Evolutionary conservation across 805 yeast genomes (phyloP), one percentile per base, ranked within the genome.

Genomic region (Saitoella complicata): DNA sequence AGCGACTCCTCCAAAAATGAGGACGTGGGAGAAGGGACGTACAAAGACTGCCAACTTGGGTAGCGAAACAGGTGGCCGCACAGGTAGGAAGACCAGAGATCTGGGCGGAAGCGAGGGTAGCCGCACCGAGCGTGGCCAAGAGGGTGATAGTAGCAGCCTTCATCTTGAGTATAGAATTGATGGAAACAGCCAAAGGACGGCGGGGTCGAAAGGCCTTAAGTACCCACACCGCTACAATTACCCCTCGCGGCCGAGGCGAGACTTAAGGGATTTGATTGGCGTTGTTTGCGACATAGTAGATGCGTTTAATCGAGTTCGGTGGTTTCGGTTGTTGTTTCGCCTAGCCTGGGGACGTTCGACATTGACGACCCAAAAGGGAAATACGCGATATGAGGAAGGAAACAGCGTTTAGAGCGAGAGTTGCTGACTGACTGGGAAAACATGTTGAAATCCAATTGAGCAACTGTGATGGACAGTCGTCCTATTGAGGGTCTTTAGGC

Each of bases 41-140:
- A 37, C 10, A 8, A 5, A 21, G 21, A 21, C 21, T 21, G 12
- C 13, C 37, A 39, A 32, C 3, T 30, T 7, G 21, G 31, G 13
- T 4, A 6, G 39, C n/a, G 31, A 13, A 34, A 7, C 38, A 11
- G 4, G 32, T 11, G 10, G 12, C 11, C 13, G 50, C 48, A 40
- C 51, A 46, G 32, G 45, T 11, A 8, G 50, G 49, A 31, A 48
- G 46, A 32, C 11, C 36, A 30, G 44, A 13, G 40, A 45, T 21
- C 41, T 40, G 45, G 35, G 49, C 49, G 32, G 44, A 8, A 13
- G 43, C 51, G 37, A 40, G 29, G 33, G 49, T 40, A 12, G 43
- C 40, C 31, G 43, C 38, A 31, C 50, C 44, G 34, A 38, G 36
- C 36, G 36, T 11, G n/a, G 36, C 36, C 36, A 9, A 33, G n/a